These are phyloP conservation scores for Fraxinus sp. DNA, from an alignment of 305 asterid genomes.

Conservation along the genomic window DNA sequence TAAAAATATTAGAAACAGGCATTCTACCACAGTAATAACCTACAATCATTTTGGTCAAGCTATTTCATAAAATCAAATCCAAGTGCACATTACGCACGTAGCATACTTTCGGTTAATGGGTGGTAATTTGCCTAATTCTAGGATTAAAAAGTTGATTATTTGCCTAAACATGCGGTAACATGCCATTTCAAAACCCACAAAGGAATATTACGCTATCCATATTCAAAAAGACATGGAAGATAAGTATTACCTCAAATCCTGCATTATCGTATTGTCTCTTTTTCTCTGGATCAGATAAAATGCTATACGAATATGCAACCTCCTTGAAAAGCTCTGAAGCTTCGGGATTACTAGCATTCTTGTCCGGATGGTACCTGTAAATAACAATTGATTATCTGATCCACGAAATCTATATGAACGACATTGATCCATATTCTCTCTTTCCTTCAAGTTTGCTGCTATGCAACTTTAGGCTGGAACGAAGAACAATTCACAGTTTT, in stretches of 20 bases:
- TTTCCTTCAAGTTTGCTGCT: background rate
- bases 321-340: slow-evolving; percentile 97
- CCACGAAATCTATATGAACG: background rate
- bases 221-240: background rate
- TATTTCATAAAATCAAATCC: background rate
- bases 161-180: background rate
- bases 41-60: background rate
- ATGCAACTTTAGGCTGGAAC: background rate
- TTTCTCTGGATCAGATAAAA: slow-evolving; percentile 93
- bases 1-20: background rate
- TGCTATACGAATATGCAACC: slow-evolving; percentile 97
- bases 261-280: slow-evolving; percentile 42
- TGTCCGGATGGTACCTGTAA: slow-evolving; percentile 96
- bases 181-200: background rate
- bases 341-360: slow-evolving; percentile 95
- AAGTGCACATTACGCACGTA: background rate
- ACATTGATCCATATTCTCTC: background rate
- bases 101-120: background rate
- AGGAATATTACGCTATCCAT: background rate
- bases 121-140: background rate
- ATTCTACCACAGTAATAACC: background rate
- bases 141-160: background rate
- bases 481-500: background rate
- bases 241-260: slow-evolving; percentile 4
- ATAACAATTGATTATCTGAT: slow-evolving; percentile 19